Evolutionary conservation across 2,329 filamentous ascomycete species (phyloP), one percentile per base, ranked within the genome.

Genomic region (Penicillium sp.): DNA sequence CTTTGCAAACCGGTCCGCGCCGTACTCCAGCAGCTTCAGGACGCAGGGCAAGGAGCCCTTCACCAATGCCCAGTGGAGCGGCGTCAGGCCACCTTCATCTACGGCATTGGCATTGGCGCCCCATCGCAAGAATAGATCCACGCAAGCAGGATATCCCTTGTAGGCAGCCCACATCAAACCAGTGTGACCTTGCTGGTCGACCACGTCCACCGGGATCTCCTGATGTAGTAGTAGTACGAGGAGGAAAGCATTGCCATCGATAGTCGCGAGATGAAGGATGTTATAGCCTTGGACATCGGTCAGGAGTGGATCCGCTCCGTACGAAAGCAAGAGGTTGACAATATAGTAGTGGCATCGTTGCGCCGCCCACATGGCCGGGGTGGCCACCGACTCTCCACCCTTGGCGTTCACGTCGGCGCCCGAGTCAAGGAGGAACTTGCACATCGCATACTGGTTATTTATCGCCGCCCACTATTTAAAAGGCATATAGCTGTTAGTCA

Each of bases 101-200:
- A 79, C 82, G 27, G 88, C 85, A 68, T 95, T 89, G 7, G 96
- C 89, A 64, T 89, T 93, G 29, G 93, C 93, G 43, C 93, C 94
- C 89, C 93, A 98, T 58, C 89, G 83, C 49, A 98, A 73, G 56
- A 95, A 91, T 35, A 97, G 69, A 64, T 97, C 93, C 39, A 97
- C 91, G 59, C 89, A 95, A 38, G 86, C 84, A 0, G 91, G 88
- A 65, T 85, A 96, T 28, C 94, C 93, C 70, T 98, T 98, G 74
- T 98, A 98, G 13, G 91, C 91, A 14, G 93, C 89, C 93, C 93
- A 98, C 93, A 98, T 98, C 51, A 98, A 77, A 50, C 85, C 86
- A 1, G 93, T 97, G 69, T 98, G 94, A 5, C 90, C 89, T 65
- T 89, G 91, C 41, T 82, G 81, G 70, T 98, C 93, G 43, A 85